These are phyloP conservation scores for Naganishia sp. DNA, from an alignment of 1,284 basidiomycete genomes.

Conservation along the genomic window DNA sequence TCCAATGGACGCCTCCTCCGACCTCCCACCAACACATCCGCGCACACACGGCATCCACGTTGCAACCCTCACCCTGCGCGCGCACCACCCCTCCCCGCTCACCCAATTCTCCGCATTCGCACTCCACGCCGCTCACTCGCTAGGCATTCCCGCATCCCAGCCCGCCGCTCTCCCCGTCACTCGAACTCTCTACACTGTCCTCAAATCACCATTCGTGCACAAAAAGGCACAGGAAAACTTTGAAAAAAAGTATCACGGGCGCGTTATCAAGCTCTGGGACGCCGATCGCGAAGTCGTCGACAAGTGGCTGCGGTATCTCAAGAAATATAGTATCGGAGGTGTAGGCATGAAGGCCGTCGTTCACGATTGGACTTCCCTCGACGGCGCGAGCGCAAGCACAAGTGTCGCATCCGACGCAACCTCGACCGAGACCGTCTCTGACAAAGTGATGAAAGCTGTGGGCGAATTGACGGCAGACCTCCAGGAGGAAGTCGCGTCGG, in stretches of 20 bases:
- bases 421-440: not conserved
- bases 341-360: slow-evolving; percentile 81
- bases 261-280: slow-evolving; percentile 88
- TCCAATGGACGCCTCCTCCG: not conserved
- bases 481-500: slow-evolving; percentile 28
- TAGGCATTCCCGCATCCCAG: slow-evolving; percentile 78
- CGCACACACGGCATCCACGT: slow-evolving; percentile 52
- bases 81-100: slow-evolving; percentile 68
- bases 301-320: slow-evolving; percentile 77
- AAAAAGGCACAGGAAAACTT: slow-evolving; percentile 98
- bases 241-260: slow-evolving; percentile 76
- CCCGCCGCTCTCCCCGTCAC: slow-evolving; percentile 72
- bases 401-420: not conserved
- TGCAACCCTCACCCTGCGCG: slow-evolving; percentile 79
- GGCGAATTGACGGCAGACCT: slow-evolving; percentile 29
- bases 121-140: slow-evolving; percentile 74
- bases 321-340: slow-evolving; percentile 74
- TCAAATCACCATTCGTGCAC: slow-evolving; percentile 82
- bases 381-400: slow-evolving; percentile 50
- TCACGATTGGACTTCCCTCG: slow-evolving; percentile 72
- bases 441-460: slow-evolving; percentile 29
- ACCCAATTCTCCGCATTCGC: slow-evolving; percentile 84
- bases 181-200: slow-evolving; percentile 82
- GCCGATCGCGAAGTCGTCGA: slow-evolving; percentile 76
- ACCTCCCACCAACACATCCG: slow-evolving; percentile 28